Conservation (phyloP, 192 early-diverging fungal genomes). For the Podila epigama region DNA sequence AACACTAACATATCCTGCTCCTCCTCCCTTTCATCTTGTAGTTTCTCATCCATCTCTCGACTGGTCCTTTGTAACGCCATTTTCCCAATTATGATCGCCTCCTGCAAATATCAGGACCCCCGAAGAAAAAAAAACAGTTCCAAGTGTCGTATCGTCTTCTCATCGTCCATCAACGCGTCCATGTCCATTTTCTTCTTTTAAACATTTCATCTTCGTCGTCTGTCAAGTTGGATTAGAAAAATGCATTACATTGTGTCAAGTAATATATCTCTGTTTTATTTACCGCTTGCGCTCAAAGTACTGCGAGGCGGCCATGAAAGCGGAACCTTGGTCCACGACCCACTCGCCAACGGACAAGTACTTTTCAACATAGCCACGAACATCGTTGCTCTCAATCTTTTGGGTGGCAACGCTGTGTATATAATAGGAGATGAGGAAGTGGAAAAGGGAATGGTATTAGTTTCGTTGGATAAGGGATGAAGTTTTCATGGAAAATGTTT, state of each 20-base stretch:
- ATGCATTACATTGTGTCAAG: neutral
- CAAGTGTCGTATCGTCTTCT: neutral
- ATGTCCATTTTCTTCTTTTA: neutral
- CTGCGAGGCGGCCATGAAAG: slow-evolving; percentile 49
- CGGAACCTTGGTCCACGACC: slow-evolving; percentile 56
- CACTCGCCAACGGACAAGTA: slow-evolving; percentile 65
- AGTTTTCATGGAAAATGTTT: no score
- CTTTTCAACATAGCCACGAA: slow-evolving; percentile 56
- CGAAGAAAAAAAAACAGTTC: no score
- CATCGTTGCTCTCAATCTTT: slow-evolving; percentile 59
- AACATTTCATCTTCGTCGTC: neutral
- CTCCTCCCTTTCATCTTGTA: no score
- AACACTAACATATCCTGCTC: no score
- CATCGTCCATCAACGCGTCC: neutral
- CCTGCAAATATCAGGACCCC: no score
- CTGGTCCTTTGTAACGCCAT: no score
- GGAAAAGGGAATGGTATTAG: neutral
- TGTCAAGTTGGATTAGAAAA: neutral
- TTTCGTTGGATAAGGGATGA: neutral
- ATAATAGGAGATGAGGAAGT: neutral
- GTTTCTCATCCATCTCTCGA: no score
- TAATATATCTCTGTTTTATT: neutral
- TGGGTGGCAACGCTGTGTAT: slow-evolving; percentile 49
- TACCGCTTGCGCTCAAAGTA: slow-evolving; percentile 65
- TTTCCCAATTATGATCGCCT: neutral